These are phyloP conservation scores for Malus hybrid DNA, from an alignment of 331 rosid genomes.

Conservation along the genomic window DNA sequence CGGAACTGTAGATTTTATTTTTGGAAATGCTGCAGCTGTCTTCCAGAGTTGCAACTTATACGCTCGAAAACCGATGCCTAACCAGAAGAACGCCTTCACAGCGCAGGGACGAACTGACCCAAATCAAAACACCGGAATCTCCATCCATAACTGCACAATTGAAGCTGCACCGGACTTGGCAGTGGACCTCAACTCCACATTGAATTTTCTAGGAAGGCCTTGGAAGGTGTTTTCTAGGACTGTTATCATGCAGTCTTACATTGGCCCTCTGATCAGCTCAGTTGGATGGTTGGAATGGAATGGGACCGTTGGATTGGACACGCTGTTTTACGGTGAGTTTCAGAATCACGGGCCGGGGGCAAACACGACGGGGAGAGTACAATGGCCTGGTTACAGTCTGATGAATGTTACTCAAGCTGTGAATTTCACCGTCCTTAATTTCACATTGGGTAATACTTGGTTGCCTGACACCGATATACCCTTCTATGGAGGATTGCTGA, in stretches of 20 bases:
- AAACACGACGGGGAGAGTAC: conserved; percentile 41
- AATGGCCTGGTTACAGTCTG: conserved; percentile 54
- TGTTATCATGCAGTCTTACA: conserved; percentile 61
- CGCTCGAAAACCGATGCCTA: conserved; percentile 49
- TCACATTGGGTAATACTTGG: conserved; percentile 72
- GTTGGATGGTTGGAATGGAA: conserved; percentile 82
- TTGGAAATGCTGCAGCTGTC: conserved; percentile 75
- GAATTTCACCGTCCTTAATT: conserved; percentile 58
- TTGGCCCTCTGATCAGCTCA: conserved; percentile 43
- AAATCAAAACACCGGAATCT: conserved; percentile 60
- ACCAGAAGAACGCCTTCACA: conserved; percentile 51
- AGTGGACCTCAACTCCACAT: conserved; percentile 9
- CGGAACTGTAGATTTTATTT: conserved; percentile 67
- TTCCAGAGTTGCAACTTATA: conserved; percentile 56
- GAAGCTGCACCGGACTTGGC: conserved; percentile 55
- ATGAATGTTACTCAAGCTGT: conserved; percentile 53
- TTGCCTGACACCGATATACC: conserved; percentile 65
- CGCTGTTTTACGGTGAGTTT: conserved; percentile 66
- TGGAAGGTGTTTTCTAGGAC: conserved; percentile 77
- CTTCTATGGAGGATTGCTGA: conserved; percentile 34
- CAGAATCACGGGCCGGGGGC: conserved; percentile 61
- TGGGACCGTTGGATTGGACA: conserved; percentile 54
- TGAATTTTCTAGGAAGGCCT: conserved; percentile 56
- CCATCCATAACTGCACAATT: conserved; percentile 66
- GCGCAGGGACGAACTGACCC: conserved; percentile 76